phyloP scores from a whole-genome alignment of 306 rosid species.

The Trifolium dubium region DNA sequence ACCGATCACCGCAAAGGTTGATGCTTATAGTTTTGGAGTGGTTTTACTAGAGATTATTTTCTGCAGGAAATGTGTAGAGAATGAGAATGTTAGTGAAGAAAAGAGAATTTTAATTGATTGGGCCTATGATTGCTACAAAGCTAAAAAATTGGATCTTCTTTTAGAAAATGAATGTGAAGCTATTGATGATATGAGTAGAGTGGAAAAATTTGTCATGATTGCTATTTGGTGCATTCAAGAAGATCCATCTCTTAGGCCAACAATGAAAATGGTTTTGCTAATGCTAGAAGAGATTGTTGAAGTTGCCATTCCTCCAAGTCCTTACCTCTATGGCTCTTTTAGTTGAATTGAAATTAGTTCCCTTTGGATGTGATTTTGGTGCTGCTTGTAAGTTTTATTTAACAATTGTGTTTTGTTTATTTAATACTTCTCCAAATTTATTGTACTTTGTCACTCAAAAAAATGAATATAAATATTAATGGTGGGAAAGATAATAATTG shows the following conservation, averaged over 20 bases:
- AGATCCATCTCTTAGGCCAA: constrained; percentile 42
- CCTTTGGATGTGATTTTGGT: not conserved
- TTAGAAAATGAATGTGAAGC: not conserved
- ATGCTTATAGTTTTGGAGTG: constrained; percentile 41
- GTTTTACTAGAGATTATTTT: not conserved
- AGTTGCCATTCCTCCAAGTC: constrained; percentile 37
- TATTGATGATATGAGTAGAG: not conserved
- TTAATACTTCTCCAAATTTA: not conserved
- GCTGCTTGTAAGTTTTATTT: not conserved
- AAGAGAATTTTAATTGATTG: not conserved
- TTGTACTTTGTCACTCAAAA: not conserved
- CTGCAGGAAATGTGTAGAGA: not conserved
- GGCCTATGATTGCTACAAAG: constrained; percentile 7
- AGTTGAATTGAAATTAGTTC: constrained; percentile 1
- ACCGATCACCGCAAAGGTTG: constrained; percentile 33
- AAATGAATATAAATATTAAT: not conserved
- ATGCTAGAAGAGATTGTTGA: constrained; percentile 43
- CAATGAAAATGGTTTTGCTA: constrained; percentile 41
- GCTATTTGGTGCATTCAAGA: constrained; percentile 46
- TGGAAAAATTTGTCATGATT: constrained; percentile 12
- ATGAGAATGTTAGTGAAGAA: not conserved
- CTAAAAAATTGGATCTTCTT: not conserved
- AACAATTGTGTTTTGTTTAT: not conserved
- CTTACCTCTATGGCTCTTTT: constrained; percentile 31
- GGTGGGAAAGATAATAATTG: too few relatives aligned